These are phyloP conservation scores for Cymbopogon citratus DNA, from an alignment of 176 grass and related monocot species.

Conservation along the genomic window DNA sequence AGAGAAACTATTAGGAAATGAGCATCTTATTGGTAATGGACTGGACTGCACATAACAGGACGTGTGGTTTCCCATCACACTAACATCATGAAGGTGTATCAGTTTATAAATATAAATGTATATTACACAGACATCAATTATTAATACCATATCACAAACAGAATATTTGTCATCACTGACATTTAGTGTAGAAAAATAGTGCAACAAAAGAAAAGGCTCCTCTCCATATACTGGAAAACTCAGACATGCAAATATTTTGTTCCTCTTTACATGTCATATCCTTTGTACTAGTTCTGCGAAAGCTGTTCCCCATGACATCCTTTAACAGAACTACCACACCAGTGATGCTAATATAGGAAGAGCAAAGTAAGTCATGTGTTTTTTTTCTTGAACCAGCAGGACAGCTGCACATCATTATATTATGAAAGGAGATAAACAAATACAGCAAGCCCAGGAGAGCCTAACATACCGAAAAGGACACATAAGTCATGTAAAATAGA, in stretches of 20 bases:
- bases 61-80: neutral
- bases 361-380: neutral
- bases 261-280: neutral
- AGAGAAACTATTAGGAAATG: constrained; percentile 23
- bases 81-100: neutral
- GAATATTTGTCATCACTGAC: neutral
- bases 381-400: neutral
- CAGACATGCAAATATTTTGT: neutral
- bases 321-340: neutral
- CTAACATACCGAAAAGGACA: neutral
- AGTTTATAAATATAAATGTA: constrained; percentile 12
- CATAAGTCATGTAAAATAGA: neutral
- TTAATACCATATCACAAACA: neutral
- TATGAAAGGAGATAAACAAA: neutral
- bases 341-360: neutral
- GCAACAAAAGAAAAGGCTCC: neutral
- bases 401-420: neutral
- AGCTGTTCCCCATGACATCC: neutral
- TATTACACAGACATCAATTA: neutral
- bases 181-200: neutral
- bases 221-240: neutral
- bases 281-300: neutral
- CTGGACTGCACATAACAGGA: neutral
- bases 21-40: constrained; percentile 13
- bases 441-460: neutral